Conservation (phyloP, 768 basidiomycete genomes). For the Glaciozyma antarctica region DNA sequence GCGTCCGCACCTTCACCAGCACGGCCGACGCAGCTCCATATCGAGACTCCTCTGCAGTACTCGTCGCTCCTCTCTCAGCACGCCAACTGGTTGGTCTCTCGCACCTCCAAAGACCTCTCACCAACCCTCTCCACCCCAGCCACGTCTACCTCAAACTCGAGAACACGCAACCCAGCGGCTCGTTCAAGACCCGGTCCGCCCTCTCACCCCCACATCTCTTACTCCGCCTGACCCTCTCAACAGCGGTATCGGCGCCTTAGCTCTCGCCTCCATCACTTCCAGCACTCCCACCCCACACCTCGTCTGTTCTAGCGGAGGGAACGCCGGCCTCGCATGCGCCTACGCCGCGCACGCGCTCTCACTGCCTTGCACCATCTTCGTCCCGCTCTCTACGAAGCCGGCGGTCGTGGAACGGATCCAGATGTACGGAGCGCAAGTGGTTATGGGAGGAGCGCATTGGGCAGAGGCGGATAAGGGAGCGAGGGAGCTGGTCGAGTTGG, state of each 20-base stretch:
- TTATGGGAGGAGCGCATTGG: not conserved
- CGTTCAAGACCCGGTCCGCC: not conserved
- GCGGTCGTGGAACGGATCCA: not conserved
- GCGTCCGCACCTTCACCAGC: no score
- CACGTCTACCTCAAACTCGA: not conserved
- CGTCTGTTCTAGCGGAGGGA: not conserved
- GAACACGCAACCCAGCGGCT: slow-evolving; percentile 1
- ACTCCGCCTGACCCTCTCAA: not conserved
- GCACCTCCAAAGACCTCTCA: no score
- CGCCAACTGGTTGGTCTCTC: not conserved
- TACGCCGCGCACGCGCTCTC: not conserved
- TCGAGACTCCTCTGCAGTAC: not conserved
- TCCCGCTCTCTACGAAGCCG: not conserved
- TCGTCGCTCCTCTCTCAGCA: not conserved
- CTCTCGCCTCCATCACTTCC: not conserved
- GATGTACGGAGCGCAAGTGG: not conserved
- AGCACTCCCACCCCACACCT: not conserved
- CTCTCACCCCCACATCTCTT: not conserved
- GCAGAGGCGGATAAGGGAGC: not conserved
- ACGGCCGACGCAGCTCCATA: not conserved
- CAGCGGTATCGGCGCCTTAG: not conserved
- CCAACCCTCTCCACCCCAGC: not conserved
- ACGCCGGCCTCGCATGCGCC: not conserved
- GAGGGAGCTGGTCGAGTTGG: not conserved
- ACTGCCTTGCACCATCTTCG: not conserved